Evolutionary conservation across 495 filamentous ascomycete genomes (phyloP).

Genomic region (Lindgomyces ingoldianus): DNA sequence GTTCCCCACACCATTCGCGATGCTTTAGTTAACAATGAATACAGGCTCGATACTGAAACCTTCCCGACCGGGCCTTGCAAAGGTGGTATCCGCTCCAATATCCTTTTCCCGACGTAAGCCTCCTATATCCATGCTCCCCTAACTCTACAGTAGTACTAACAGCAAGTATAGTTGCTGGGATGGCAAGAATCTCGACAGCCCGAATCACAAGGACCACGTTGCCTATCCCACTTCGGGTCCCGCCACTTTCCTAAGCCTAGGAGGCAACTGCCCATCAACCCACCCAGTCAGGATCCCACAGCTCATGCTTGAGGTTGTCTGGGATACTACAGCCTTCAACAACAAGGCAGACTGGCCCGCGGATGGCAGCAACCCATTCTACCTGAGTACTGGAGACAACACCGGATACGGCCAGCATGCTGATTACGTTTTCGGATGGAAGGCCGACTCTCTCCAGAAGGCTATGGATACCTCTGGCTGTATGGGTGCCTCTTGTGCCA

Average conservation of each 20-base stretch:
- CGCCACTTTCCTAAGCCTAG: constrained; percentile 24
- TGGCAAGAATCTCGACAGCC: constrained; percentile 25
- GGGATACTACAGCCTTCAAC: constrained; percentile 33
- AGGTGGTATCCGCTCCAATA: constrained; percentile 29
- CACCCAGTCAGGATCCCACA: constrained; percentile 28
- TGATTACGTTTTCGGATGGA: constrained; percentile 30
- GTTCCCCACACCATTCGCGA: constrained; percentile 12
- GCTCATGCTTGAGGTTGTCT: constrained; percentile 37
- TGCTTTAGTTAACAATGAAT: background rate
- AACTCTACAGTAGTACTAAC: constrained; percentile 1
- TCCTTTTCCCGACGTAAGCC: constrained; percentile 30
- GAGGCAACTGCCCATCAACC: constrained; percentile 31
- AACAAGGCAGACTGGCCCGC: constrained; percentile 26
- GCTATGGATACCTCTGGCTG: constrained; percentile 24
- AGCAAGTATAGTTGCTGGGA: constrained; percentile 15
- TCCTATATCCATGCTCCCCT: background rate
- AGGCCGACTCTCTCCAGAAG: constrained; percentile 25
- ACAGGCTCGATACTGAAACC: constrained; percentile 2
- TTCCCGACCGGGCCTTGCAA: constrained; percentile 13
- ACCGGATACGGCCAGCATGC: constrained; percentile 27
- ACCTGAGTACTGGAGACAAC: constrained; percentile 23
- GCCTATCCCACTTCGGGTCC: constrained; percentile 27
- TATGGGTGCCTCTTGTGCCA: constrained; percentile 25
- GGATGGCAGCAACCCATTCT: constrained; percentile 34
- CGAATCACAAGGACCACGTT: constrained; percentile 28